Base-by-base conservation (phyloP, 768 basidiomycete species). In the Kwoniella shandongensis region DNA sequence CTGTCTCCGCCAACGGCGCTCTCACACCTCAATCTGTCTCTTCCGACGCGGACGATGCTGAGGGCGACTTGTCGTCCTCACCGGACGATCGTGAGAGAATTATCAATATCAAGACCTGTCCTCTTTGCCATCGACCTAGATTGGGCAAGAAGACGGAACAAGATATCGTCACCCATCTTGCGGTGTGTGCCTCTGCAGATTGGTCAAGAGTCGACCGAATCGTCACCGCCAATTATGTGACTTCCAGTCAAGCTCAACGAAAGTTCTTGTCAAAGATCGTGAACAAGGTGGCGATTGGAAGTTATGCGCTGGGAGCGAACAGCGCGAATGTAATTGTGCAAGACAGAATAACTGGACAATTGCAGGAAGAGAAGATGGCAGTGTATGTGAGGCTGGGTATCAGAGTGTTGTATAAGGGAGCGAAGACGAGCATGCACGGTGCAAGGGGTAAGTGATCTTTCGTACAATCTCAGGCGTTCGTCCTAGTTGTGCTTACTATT, bases 311-410 rank as follows among this genome's bases (percentile, higher is more conserved):
- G 25, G 94, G 94, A 0, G 94, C 94, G 65, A 96, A 99, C 70
- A 93, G 91, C 50, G 94, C 92, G 23, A 99, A 99, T 72, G 96
- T 99, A 64, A 91, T 97, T 57, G 93, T 99, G 0, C 94, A 98
- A 78, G 92, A 97, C 73, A 82, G 94, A 13, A 77, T 84, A 75
- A 92, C 90, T 0, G 94, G 94, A 0, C 88, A 90, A 74, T 74
- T 98, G 55, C 88, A 92, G 72, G 94, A 99, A 78, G 94, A 98
- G 79, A 98, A 97, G 80, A 99, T 97, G 91, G 73, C 72, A 2
- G 67, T 85, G 12, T 97, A 96, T 72, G 91, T 97, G 0, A 80
- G 93, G 36, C 78, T 99, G 15, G 94, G 94, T 2, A 99, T 99
- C 69, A 81, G 94, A 25, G 71, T 99, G 55, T 74, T 97, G 58